Conservation (phyloP, 345 rosid species). For the Moringa oleifera region DNA sequence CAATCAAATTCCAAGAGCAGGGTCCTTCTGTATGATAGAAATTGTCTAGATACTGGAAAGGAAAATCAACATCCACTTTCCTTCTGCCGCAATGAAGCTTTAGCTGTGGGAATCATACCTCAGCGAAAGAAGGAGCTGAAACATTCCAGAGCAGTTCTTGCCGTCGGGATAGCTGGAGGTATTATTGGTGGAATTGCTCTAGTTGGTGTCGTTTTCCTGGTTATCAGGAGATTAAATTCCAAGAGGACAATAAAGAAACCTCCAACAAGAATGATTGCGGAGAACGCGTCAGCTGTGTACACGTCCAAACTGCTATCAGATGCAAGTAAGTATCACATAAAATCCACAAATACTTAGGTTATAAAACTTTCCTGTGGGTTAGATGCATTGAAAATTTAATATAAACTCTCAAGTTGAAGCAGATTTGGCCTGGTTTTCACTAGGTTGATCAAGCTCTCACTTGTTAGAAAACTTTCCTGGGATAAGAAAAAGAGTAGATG, state of each 20-base stretch:
- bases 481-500: background rate
- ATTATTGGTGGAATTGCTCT: conserved; percentile 50
- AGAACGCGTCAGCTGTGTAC: conserved; percentile 68
- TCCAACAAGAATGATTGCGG: conserved; percentile 54
- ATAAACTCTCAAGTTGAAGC: no score
- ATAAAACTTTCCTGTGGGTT: background rate
- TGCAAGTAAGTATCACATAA: conserved; percentile 98
- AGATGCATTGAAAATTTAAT: background rate
- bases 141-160: conserved; percentile 35
- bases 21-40: conserved; percentile 43
- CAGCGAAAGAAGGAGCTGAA: conserved; percentile 32
- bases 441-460: background rate
- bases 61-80: conserved; percentile 60
- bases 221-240: conserved; percentile 33
- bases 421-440: no score
- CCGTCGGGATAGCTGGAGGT: conserved; percentile 52
- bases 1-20: conserved; percentile 38
- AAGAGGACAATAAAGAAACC: conserved; percentile 27
- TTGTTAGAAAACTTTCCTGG: background rate
- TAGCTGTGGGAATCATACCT: conserved; percentile 83
- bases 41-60: conserved; percentile 51
- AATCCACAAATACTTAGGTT: no score
- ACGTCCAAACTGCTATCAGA: conserved; percentile 76
- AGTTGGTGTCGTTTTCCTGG: conserved; percentile 41
- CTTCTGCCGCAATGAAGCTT: conserved; percentile 77